Conservation (phyloP, 106 monocot genomes). For the Phalaenopsis equestris region DNA sequence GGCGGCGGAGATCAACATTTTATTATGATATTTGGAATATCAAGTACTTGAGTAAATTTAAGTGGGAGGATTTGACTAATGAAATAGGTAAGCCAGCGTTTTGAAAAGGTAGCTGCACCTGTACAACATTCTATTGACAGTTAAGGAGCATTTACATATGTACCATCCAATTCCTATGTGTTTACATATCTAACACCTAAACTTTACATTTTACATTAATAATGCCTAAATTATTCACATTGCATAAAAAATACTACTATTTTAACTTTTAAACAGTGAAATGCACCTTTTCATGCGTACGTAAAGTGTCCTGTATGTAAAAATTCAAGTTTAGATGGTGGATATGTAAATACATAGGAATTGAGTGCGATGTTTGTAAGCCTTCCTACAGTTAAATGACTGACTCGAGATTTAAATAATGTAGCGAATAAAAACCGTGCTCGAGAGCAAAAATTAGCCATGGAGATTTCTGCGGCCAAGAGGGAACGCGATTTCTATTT, state of each 20-base stretch:
- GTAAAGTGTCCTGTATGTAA: no score
- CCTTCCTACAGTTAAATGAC: not conserved
- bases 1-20: conserved; percentile 75
- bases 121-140: not conserved
- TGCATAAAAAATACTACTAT: no score
- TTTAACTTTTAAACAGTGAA: no score
- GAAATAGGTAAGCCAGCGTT: conserved; percentile 53
- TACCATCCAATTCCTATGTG: no score
- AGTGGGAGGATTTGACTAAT: conserved; percentile 85
- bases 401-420: not conserved
- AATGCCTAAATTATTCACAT: no score
- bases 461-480: conserved; percentile 96
- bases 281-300: no score
- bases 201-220: no score
- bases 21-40: conserved; percentile 98
- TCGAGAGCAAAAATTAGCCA: conserved; percentile 67
- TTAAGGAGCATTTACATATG: not conserved
- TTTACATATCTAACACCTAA: no score
- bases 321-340: no score
- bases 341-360: no score
- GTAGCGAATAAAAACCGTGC: conserved; percentile 61
- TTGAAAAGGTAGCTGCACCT: not conserved
- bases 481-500: conserved; percentile 86
- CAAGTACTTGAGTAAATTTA: conserved; percentile 90
- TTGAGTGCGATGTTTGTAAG: no score